Evolutionary conservation across 371 early-diverging fungal genomes (phyloP), one percentile per base, ranked within the genome.

Genomic region (Mortierella sp.): DNA sequence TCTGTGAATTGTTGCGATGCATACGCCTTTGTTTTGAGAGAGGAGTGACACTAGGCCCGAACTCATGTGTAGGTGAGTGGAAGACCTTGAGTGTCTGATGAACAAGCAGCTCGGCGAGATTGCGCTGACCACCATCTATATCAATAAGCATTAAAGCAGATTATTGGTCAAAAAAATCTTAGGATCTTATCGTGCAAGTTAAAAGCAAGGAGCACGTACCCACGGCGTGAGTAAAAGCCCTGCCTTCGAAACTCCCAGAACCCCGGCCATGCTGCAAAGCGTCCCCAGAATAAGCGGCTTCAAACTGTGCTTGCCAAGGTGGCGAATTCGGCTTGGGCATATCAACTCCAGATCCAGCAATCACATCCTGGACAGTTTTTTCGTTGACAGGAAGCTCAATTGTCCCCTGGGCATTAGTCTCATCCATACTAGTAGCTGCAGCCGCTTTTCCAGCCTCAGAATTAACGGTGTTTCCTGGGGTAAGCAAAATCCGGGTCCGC

Each of bases 401-500:
- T 8, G 71, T 83, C 0, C 82, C 85, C 17, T 72, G 72, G 7
- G 57, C 86, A 22, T 81, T 84, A 12, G 82, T 78, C 26, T 73
- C 79, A 29, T 71, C 75, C 63, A 83, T 86, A 47, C 83, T 84
- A 2, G 85, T 86, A 13, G 83, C 83, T 31, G 86, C 79, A 3
- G 75, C 76, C n/a, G 83, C 84, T 63, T 84, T 84, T 9, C 85
- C 74, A 28, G 79, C 57, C 28, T 85, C 86, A 4, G 76, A 64
- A 3, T 74, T 66, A 5, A 63, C 76, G 1, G 75, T 68, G 26
- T 69, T 75, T 22, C 70, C 79, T 17, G 79, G 80, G 1, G 83
- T 71, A 13, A 77, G 61, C 22, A 79, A 57, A 9, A 75, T 75
- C 17, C 79, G 60, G 3, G 75, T 75, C 10, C 69, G 78, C 34